phyloP scores from a whole-genome alignment of 2,329 filamentous ascomycete species.

The Fusarium bulbicola region DNA sequence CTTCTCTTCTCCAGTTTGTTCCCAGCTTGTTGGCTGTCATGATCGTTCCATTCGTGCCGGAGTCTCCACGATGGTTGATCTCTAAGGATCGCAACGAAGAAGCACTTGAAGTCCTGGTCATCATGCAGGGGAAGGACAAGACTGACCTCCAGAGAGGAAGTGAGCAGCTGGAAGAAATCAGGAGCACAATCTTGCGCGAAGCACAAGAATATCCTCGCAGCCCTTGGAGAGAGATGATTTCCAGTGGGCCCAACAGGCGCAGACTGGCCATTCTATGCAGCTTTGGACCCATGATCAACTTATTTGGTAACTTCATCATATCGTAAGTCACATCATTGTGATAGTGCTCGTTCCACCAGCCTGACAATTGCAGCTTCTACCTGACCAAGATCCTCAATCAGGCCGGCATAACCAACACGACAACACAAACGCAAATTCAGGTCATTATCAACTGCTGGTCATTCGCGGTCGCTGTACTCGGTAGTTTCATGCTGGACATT shows the following conservation, averaged over 20 bases:
- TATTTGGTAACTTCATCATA: neutral
- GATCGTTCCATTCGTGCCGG: neutral
- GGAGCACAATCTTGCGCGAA: neutral
- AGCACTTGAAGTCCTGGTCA: neutral
- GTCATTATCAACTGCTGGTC: neutral
- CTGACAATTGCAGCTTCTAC: neutral
- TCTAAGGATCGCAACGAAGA: neutral
- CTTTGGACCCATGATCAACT: neutral
- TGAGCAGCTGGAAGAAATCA: neutral
- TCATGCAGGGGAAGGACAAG: neutral
- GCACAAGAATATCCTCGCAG: neutral
- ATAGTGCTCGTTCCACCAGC: fast-evolving
- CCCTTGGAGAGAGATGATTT: neutral
- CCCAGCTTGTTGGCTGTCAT: neutral
- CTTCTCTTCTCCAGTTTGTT: neutral
- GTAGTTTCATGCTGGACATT: neutral
- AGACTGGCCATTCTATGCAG: neutral
- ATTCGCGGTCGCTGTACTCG: neutral
- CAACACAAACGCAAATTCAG: neutral
- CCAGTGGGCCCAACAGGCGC: neutral
- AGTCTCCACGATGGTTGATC: neutral
- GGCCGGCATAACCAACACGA: neutral
- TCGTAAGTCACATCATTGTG: neutral
- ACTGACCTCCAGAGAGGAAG: neutral
- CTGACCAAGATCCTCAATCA: neutral